These are phyloP conservation scores for Aspergillus novoparasiticus DNA, from an alignment of 2,329 filamentous ascomycete genomes.

Conservation along the genomic window DNA sequence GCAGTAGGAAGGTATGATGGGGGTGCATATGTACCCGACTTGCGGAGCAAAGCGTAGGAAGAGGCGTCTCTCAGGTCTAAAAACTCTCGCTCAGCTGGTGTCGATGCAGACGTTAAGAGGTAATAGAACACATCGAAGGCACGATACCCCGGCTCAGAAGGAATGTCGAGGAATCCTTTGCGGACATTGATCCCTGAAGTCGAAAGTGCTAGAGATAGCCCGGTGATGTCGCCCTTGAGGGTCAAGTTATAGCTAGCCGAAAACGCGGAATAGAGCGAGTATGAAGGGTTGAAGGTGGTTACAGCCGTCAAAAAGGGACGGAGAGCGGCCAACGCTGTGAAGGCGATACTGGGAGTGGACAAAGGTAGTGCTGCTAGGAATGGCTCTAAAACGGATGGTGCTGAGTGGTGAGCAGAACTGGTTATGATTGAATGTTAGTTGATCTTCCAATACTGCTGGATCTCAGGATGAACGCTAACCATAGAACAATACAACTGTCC, in stretches of 20 bases:
- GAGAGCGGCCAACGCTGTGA: slow-evolving; percentile 77
- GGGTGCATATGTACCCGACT: slow-evolving; percentile 81
- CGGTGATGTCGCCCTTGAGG: slow-evolving; percentile 75
- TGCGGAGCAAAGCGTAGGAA: slow-evolving; percentile 75
- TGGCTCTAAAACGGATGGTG: slow-evolving; percentile 79
- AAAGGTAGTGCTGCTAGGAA: slow-evolving; percentile 82
- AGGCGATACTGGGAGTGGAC: slow-evolving; percentile 72
- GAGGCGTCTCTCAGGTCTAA: slow-evolving; percentile 77
- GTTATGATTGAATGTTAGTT: slow-evolving; percentile 20
- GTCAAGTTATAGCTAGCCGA: slow-evolving; percentile 81
- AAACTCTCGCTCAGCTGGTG: slow-evolving; percentile 84
- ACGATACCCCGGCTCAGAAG: slow-evolving; percentile 76
- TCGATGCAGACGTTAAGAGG: slow-evolving; percentile 86
- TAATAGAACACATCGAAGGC: slow-evolving; percentile 99
- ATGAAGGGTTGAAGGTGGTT: slow-evolving; percentile 85
- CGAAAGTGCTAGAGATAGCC: slow-evolving; percentile 75
- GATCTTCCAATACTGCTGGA: not conserved
- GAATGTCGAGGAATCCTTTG: slow-evolving; percentile 78
- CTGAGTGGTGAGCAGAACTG: slow-evolving; percentile 85
- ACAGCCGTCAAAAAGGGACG: slow-evolving; percentile 85
- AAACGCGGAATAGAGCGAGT: slow-evolving; percentile 76
- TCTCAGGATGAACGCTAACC: slow-evolving; percentile 57
- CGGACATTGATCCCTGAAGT: slow-evolving; percentile 84
- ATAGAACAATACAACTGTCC: slow-evolving; percentile 88
- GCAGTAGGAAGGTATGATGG: slow-evolving; percentile 88